These are phyloP conservation scores for Phaeotremella fagi DNA, from an alignment of 768 basidiomycete genomes.

Conservation along the genomic window DNA sequence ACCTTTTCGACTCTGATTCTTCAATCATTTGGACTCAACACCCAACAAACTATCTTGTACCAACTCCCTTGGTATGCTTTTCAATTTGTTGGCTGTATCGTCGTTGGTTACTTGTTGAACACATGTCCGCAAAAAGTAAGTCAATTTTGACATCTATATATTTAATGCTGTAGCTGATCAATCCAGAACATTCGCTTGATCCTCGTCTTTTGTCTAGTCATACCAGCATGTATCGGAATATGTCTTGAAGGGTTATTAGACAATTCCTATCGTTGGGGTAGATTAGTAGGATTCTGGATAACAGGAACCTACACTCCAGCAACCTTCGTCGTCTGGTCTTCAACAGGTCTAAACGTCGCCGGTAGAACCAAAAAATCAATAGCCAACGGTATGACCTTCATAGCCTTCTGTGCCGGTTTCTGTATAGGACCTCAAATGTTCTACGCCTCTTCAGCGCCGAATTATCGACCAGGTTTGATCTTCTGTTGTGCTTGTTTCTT, in stretches of 20 bases:
- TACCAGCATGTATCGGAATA: slow-evolving; percentile 11
- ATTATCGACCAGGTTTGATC: slow-evolving; percentile 16
- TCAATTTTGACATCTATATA: too few relatives aligned
- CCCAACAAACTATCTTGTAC: slow-evolving; percentile 10
- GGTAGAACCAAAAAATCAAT: slow-evolving; percentile 17
- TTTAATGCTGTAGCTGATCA: too few relatives aligned
- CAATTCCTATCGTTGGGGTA: slow-evolving; percentile 10
- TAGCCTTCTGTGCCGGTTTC: slow-evolving; percentile 15
- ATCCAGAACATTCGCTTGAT: slow-evolving; percentile 5
- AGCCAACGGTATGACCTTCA: slow-evolving; percentile 9
- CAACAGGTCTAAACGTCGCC: slow-evolving; percentile 11
- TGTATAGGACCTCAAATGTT: slow-evolving; percentile 22
- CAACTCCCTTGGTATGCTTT: slow-evolving; percentile 20
- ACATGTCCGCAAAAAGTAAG: too few relatives aligned
- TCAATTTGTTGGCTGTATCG: slow-evolving; percentile 8
- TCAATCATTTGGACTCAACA: slow-evolving; percentile 12
- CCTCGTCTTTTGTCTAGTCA: slow-evolving; percentile 1
- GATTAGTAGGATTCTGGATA: slow-evolving; percentile 22
- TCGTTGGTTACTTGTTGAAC: too few relatives aligned
- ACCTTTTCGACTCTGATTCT: slow-evolving; percentile 21
- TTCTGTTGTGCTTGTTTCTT: slow-evolving; percentile 15
- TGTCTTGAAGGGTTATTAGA: slow-evolving; percentile 17
- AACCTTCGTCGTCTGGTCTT: slow-evolving; percentile 10
- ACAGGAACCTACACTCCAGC: slow-evolving; percentile 8
- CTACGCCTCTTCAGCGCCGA: slow-evolving; percentile 15